Conservation (phyloP, 768 basidiomycete species). For the Lentinula boryana region DNA sequence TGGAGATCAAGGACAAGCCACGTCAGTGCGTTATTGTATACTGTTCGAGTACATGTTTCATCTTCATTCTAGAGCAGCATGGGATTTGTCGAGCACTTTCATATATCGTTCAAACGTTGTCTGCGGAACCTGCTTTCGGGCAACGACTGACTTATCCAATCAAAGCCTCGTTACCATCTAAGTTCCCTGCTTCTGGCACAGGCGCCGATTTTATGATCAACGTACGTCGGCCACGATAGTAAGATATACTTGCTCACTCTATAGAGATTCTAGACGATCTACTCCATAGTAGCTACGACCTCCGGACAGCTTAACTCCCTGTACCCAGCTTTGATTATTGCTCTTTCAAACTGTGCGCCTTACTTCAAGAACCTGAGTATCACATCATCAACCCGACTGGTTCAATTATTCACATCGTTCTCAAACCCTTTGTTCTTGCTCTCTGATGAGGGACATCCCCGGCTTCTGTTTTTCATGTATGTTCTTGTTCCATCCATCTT, state of each 20-base stretch:
- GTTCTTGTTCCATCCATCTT: neutral
- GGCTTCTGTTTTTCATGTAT: slow-evolving; percentile 88
- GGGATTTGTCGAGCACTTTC: slow-evolving; percentile 85
- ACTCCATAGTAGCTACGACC: slow-evolving; percentile 85
- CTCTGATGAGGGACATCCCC: slow-evolving; percentile 91
- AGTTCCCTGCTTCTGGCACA: slow-evolving; percentile 69
- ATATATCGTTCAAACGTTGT: slow-evolving; percentile 88
- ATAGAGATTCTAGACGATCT: slow-evolving; percentile 58
- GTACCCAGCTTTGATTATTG: slow-evolving; percentile 90
- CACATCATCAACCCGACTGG: slow-evolving; percentile 72
- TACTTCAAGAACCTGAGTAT: slow-evolving; percentile 79
- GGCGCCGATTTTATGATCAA: slow-evolving; percentile 86
- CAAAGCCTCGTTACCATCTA: slow-evolving; percentile 62
- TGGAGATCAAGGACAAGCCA: slow-evolving; percentile 92
- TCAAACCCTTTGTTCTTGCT: slow-evolving; percentile 85
- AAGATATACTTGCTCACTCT: slow-evolving; percentile 6
- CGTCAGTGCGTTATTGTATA: slow-evolving; percentile 39
- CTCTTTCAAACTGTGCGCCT: slow-evolving; percentile 84
- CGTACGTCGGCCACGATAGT: slow-evolving; percentile 34
- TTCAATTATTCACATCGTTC: slow-evolving; percentile 90
- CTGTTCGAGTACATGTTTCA: neutral
- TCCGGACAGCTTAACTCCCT: slow-evolving; percentile 75
- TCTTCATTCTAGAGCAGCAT: slow-evolving; percentile 63
- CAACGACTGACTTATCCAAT: slow-evolving; percentile 59
- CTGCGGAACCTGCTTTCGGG: slow-evolving; percentile 78